Evolutionary conservation across 768 basidiomycete genomes (phyloP).

Genomic region (Rhizopogon vesiculosus): DNA sequence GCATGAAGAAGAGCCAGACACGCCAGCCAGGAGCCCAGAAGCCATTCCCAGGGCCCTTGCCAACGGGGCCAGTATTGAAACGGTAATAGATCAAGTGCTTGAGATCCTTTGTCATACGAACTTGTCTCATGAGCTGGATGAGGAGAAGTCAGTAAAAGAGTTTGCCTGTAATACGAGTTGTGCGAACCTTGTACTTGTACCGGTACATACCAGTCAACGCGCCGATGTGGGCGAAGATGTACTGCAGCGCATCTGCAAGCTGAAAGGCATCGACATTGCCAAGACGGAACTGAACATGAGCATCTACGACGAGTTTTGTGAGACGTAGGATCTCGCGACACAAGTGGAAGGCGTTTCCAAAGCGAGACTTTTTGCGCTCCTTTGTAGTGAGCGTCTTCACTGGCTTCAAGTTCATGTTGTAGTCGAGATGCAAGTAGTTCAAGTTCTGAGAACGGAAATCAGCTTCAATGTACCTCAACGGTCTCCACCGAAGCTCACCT

Average conservation of each 20-base stretch:
- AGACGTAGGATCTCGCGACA: slow-evolving; percentile 97
- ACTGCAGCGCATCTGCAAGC: slow-evolving; percentile 96
- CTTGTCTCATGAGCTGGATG: slow-evolving; percentile 91
- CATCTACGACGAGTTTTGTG: slow-evolving; percentile 97
- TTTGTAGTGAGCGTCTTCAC: slow-evolving; percentile 97
- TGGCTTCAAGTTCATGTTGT: slow-evolving; percentile 98
- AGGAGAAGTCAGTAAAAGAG: slow-evolving; percentile 3
- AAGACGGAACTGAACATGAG: slow-evolving; percentile 96
- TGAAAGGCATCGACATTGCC: slow-evolving; percentile 99
- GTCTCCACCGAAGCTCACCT: slow-evolving; percentile 41
- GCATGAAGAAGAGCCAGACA: slow-evolving; percentile 99
- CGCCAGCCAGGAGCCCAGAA: slow-evolving; percentile 99
- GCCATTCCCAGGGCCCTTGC: slow-evolving; percentile 97
- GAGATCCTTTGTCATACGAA: slow-evolving; percentile 98
- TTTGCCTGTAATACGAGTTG: neutral
- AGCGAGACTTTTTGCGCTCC: slow-evolving; percentile 99
- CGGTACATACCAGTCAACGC: slow-evolving; percentile 99
- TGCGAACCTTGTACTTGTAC: slow-evolving; percentile 93
- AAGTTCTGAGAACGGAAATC: slow-evolving; percentile 49
- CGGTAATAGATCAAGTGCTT: slow-evolving; percentile 98
- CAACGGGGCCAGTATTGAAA: slow-evolving; percentile 99
- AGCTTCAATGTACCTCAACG: neutral
- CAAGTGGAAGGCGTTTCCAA: slow-evolving; percentile 98
- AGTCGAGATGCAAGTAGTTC: slow-evolving; percentile 93
- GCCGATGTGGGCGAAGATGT: slow-evolving; percentile 96